A percentile compares a stretch with the other conserved stretches of the same genome.
Conservation (phyloP, 2,329 filamentous ascomycete genomes). For the Colletotrichum euphorbiae region DNA sequence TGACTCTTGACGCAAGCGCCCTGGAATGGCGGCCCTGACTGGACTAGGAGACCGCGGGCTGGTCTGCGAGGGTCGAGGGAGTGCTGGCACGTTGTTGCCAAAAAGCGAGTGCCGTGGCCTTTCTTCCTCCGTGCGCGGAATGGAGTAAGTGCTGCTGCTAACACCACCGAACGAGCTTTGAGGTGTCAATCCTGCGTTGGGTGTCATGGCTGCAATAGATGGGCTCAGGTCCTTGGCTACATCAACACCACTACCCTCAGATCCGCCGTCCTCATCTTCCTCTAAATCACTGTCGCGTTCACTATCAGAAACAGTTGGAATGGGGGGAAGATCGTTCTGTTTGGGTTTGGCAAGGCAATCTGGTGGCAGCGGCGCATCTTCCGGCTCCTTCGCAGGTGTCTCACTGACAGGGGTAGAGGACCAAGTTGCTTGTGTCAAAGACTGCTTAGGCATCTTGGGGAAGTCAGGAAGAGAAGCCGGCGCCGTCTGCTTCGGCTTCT, state of each 20-base stretch:
- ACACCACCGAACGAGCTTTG: slow-evolving; percentile 69
- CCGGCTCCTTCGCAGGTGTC: slow-evolving; percentile 42
- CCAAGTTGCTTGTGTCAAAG: slow-evolving; percentile 34
- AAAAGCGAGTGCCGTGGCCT: slow-evolving; percentile 60
- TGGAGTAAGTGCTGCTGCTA: slow-evolving; percentile 59
- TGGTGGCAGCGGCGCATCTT: slow-evolving; percentile 56
- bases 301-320: slow-evolving; percentile 38
- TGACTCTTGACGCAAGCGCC: slow-evolving; percentile 61
- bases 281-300: slow-evolving; percentile 46
- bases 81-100: slow-evolving; percentile 65
- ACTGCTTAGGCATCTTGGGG: slow-evolving; percentile 38
- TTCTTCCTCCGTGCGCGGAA: slow-evolving; percentile 59
- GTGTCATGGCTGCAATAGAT: slow-evolving; percentile 55
- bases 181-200: slow-evolving; percentile 65
- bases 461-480: slow-evolving; percentile 35
- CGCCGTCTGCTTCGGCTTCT: slow-evolving; percentile 42
- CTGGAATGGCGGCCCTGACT: slow-evolving; percentile 68
- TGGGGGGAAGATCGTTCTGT: slow-evolving; percentile 40
- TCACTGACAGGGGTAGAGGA: slow-evolving; percentile 28
- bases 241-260: slow-evolving; percentile 72
- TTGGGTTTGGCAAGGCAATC: slow-evolving; percentile 46
- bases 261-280: slow-evolving; percentile 58
- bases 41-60: slow-evolving; percentile 81
- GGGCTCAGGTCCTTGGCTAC: slow-evolving; percentile 73
- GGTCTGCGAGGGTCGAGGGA: slow-evolving; percentile 65